Evolutionary conservation across 257 asterid species (phyloP), one percentile per base, ranked within the genome.

Genomic region (Jacaranda copaia): DNA sequence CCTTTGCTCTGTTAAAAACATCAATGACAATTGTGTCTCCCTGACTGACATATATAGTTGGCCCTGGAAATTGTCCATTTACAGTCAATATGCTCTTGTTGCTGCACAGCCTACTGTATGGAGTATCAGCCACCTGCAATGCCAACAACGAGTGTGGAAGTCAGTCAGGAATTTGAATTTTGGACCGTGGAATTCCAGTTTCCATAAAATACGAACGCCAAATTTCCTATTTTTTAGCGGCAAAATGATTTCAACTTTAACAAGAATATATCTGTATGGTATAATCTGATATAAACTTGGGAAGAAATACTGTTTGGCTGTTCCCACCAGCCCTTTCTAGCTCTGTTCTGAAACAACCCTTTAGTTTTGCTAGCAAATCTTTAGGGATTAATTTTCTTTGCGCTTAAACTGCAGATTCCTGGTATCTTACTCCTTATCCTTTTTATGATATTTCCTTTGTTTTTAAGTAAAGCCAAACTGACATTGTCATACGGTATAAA

Each of bases 21-120:
- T 71, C 40, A 14, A 88, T 56, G 46, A 72, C 55, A 56, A 85
- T 65, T 3, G 83, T 81, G 12, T 86, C 90, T 14, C 93, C 90
- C 42, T 69, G 71, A 1, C 78, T 49, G 20, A 76, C 84, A 20
- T 68, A 48, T 5, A 88, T 40, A 12, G 86, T 85, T n/a, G 91
- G 91, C 16, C 93, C 91, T 0, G 93, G 93, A 63, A 83, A 88
- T 53, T 83, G 77, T n/a, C 91, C 88, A 20, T 89, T 89, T 45
- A 89, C 81, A 0, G 91, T 89, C 49, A 87, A 58, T 13, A 87
- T 87, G 32, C 81, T 87, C 81, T 89, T 89, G 55, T 79, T 83
- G 74, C 73, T 46, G 68, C 91, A 87, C 1, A 87, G 84, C 80
- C 82, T 76, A 20, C 40, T 79, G 61, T 76, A 83, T 9, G 84